Evolutionary conservation across 1,284 basidiomycete species (phyloP).

Genomic region (Calocybe gambosa): DNA sequence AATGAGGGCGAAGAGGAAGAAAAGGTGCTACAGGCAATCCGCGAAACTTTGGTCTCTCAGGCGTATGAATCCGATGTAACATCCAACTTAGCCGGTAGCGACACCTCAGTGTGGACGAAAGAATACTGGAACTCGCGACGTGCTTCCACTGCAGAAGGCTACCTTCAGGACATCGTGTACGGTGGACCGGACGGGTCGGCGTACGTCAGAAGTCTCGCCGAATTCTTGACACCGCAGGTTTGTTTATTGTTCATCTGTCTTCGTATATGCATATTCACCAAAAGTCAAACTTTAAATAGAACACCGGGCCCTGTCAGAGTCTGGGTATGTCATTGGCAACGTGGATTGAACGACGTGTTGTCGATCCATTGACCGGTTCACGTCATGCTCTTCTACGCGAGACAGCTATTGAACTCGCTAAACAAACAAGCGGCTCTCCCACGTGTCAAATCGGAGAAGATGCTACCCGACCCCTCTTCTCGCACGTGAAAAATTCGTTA

Average conservation of each 20-base stretch:
- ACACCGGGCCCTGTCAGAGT: slow-evolving; percentile 9
- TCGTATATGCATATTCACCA: neutral
- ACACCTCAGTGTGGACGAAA: slow-evolving; percentile 11
- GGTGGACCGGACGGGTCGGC: slow-evolving; percentile 69
- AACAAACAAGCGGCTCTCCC: slow-evolving; percentile 12
- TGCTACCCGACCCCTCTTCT: slow-evolving; percentile 19
- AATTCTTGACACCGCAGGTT: slow-evolving; percentile 44
- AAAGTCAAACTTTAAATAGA: slow-evolving; percentile 1
- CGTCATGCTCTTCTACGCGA: slow-evolving; percentile 36
- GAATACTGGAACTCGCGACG: slow-evolving; percentile 44
- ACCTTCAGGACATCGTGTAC: slow-evolving; percentile 64
- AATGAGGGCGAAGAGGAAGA: slow-evolving; percentile 30
- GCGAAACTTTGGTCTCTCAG: slow-evolving; percentile 30
- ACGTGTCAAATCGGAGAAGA: neutral
- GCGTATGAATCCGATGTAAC: slow-evolving; percentile 10
- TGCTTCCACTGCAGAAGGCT: slow-evolving; percentile 51
- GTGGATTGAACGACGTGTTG: slow-evolving; percentile 52
- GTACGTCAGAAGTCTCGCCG: slow-evolving; percentile 66
- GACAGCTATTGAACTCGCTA: slow-evolving; percentile 27
- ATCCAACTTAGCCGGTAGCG: slow-evolving; percentile 7
- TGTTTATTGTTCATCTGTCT: slow-evolving; percentile 7
- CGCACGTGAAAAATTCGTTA: slow-evolving; percentile 39
- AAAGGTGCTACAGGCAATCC: slow-evolving; percentile 27
- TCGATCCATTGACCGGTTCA: slow-evolving; percentile 59
- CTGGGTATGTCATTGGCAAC: slow-evolving; percentile 40